A percentile compares a stretch with the other conserved stretches of the same genome.
Evolutionary conservation across 2,329 filamentous ascomycete species (phyloP).

Genomic region (Lecanicillium sp.): DNA sequence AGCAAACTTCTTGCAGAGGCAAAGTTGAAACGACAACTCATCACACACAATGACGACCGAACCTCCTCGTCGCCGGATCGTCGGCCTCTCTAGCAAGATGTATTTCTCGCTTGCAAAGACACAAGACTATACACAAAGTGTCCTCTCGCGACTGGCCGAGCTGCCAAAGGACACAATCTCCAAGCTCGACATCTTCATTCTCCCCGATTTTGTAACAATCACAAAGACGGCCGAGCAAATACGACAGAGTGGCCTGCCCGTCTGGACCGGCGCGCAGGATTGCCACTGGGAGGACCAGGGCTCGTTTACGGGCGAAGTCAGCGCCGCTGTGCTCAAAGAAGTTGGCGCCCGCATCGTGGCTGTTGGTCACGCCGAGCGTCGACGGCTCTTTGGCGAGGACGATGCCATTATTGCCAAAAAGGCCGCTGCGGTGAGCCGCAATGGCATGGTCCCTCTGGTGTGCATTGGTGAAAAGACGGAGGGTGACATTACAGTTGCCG

Average conservation of each 20-base stretch:
- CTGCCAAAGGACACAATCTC: conserved; percentile 31
- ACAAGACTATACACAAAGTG: conserved; percentile 40
- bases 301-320: conserved; percentile 72
- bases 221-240: conserved; percentile 41
- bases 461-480: conserved; percentile 66
- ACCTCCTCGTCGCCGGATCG: conserved; percentile 46
- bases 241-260: conserved; percentile 25
- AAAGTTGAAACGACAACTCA: not conserved
- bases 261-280: conserved; percentile 67
- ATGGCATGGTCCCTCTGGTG: conserved; percentile 68
- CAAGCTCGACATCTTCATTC: conserved; percentile 63
- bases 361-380: conserved; percentile 72
- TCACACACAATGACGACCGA: conserved; percentile 17
- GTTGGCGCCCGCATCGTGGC: conserved; percentile 67
- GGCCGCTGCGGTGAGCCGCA: conserved; percentile 56
- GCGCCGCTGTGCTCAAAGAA: conserved; percentile 56
- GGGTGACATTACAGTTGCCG: conserved; percentile 45
- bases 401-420: conserved; percentile 60
- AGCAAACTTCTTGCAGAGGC: too few species aligned
- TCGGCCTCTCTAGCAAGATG: conserved; percentile 72
- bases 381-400: conserved; percentile 66
- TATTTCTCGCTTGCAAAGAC: conserved; percentile 66
- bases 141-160: conserved; percentile 38
- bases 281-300: conserved; percentile 61
- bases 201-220: conserved; percentile 69